Evolutionary conservation across 2,329 filamentous ascomycete species (phyloP), one percentile per base, ranked within the genome.

Genomic region (Xylariomycetidae sp.): DNA sequence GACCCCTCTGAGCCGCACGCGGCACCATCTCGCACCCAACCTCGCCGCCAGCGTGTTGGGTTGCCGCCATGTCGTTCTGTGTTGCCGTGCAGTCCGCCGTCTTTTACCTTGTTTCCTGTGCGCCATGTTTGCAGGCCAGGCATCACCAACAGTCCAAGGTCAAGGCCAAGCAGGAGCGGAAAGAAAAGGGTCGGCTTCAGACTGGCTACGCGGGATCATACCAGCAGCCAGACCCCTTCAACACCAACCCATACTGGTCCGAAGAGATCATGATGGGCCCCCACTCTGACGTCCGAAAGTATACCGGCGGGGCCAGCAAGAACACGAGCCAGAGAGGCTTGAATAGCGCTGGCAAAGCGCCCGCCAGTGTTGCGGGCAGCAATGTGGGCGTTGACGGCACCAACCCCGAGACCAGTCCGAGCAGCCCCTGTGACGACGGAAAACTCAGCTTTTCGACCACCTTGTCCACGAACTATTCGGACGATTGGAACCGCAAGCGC

Each of bases 231-330:
- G 76, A 79, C 27, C 85, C 87, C 1, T 92, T 87, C 49, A 82
- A 80, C 51, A 94, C 87, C 18, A 95, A 95, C 51, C 81, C 82
- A 10, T 86, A 85, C 61, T 95, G 89, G 89, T 68, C 74, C 19
- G 84, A 92, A 53, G 89, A 95, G 59, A 93, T 95, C 45, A 70
- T 69, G 42, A 72, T 89, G 61, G 89, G 89, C 0, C 89, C 89
- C 2, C 45, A 49, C 19, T 39, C 49, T 29, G 32, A 44, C 78
- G 76, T 79, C 19, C 80, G 80, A 50, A 72, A 80, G 57, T 61
- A 72, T 38, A 58, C 60, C 47, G 59, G 54, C 50, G 59, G 43
- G 37, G 63, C 53, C 44, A 74, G 60, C 60, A 77, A 71, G 61
- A 77, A 67, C 52, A 65, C 63, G 31, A 78, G 74, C 49, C 71